These are phyloP conservation scores for Solanum rostratum DNA, from an alignment of 257 asterid genomes.

Conservation along the genomic window DNA sequence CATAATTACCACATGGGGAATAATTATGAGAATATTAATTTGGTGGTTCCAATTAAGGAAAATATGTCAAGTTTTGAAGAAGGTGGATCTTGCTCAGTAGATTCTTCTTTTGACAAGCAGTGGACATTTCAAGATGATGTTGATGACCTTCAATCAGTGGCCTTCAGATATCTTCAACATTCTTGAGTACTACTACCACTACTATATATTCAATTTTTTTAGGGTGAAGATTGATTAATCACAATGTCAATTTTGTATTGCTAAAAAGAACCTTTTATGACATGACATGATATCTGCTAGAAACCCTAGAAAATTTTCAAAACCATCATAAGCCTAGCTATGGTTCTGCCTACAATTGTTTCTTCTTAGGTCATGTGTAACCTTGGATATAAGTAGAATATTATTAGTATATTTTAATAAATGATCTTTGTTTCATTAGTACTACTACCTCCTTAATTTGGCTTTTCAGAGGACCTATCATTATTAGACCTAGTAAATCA, in stretches of 20 bases:
- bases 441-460: not conserved
- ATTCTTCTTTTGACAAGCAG: slow-evolving; percentile 40
- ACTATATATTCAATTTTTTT: not conserved
- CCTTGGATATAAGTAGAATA: slow-evolving; percentile 10
- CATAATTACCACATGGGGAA: not conserved
- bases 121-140: slow-evolving; percentile 49
- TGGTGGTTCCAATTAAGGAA: slow-evolving; percentile 16
- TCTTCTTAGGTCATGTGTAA: slow-evolving; percentile 2
- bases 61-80: slow-evolving; percentile 27
- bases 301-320: slow-evolving; percentile 21
- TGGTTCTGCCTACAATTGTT: not conserved
- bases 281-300: slow-evolving; percentile 1
- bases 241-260: not conserved
- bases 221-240: slow-evolving; percentile 1
- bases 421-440: not conserved
- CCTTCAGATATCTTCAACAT: slow-evolving; percentile 48
- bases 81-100: slow-evolving; percentile 20
- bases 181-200: slow-evolving; percentile 3
- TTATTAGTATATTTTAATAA: slow-evolving; percentile 5
- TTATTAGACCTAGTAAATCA: not conserved
- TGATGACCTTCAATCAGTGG: slow-evolving; percentile 59
- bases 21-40: not conserved
- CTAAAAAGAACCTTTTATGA: not conserved
- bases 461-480: not conserved
- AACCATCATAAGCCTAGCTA: not conserved